These are phyloP conservation scores for Myrmaecium sp. DNA, from an alignment of 2,329 filamentous ascomycete genomes.

Conservation along the genomic window DNA sequence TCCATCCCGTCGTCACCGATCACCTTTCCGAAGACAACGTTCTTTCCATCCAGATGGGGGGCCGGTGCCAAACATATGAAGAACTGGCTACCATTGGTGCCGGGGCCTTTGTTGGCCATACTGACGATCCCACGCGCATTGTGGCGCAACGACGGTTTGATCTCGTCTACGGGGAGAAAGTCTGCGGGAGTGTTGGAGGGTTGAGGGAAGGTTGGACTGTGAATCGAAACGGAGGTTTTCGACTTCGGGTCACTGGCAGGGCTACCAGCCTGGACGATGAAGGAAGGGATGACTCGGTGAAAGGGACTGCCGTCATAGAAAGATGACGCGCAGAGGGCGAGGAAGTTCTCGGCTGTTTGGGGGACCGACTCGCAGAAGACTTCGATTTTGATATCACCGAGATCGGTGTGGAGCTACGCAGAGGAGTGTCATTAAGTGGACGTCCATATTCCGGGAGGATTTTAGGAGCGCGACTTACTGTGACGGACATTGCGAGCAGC, in stretches of 20 bases:
- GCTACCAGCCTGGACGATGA: slow-evolving; percentile 65
- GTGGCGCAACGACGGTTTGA: slow-evolving; percentile 52
- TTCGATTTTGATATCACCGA: slow-evolving; percentile 86
- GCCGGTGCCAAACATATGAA: slow-evolving; percentile 65
- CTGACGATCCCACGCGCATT: slow-evolving; percentile 52
- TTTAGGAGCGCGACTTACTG: slow-evolving; percentile 15
- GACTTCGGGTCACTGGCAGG: slow-evolving; percentile 31
- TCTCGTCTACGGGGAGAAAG: slow-evolving; percentile 61
- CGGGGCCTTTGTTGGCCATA: slow-evolving; percentile 64
- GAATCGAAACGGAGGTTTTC: slow-evolving; percentile 55
- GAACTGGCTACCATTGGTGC: slow-evolving; percentile 65
- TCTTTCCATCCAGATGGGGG: slow-evolving; percentile 66
- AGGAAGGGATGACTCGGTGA: slow-evolving; percentile 63
- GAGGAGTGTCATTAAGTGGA: not conserved
- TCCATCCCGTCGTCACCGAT: slow-evolving; percentile 32
- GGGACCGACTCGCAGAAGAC: slow-evolving; percentile 91
- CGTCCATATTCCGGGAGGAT: no score
- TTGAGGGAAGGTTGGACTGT: no score
- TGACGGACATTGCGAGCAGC: slow-evolving; percentile 33
- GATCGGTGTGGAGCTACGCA: slow-evolving; percentile 56
- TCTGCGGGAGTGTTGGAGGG: slow-evolving; percentile 24
- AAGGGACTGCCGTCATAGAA: slow-evolving; percentile 64
- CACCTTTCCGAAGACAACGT: slow-evolving; percentile 68
- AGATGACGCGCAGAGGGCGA: slow-evolving; percentile 64
- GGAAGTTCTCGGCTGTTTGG: slow-evolving; percentile 86